Evolutionary conservation across 306 rosid genomes (phyloP).

Genomic region (Vigna mungo): DNA sequence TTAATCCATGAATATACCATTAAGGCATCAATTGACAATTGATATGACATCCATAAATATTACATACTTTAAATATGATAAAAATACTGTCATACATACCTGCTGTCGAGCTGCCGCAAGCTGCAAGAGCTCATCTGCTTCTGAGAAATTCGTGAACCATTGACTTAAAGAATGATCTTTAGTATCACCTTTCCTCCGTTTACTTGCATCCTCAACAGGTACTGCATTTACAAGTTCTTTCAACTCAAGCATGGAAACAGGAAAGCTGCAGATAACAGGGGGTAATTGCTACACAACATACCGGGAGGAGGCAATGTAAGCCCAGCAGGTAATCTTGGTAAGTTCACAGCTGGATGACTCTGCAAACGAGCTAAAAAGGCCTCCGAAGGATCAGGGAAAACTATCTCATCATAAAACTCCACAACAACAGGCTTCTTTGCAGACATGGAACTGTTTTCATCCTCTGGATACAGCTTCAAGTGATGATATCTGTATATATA

Average conservation of each 20-base stretch:
- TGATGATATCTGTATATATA: constrained; percentile 76
- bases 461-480: constrained; percentile 85
- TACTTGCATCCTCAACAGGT: constrained; percentile 69
- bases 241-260: constrained; percentile 38
- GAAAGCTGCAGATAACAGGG: constrained; percentile 32
- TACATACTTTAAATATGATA: constrained; percentile 33
- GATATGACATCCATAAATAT: constrained; percentile 33
- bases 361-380: constrained; percentile 70
- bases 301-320: constrained; percentile 69
- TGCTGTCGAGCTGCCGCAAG: constrained; percentile 89
- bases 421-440: constrained; percentile 80
- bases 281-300: constrained; percentile 45
- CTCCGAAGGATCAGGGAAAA: constrained; percentile 78
- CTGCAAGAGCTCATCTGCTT: constrained; percentile 85
- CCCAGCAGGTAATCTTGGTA: constrained; percentile 73
- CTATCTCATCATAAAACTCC: constrained; percentile 75
- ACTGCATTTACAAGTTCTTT: constrained; percentile 50
- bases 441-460: constrained; percentile 77
- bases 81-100: constrained; percentile 49
- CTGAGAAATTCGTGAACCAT: constrained; percentile 80
- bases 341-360: constrained; percentile 59
- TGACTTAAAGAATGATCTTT: constrained; percentile 74
- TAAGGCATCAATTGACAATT: constrained; percentile 28
- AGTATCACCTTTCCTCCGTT: constrained; percentile 73
- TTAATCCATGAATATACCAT: constrained; percentile 32